A percentile compares a stretch with the other conserved stretches of the same genome.
Evolutionary conservation across 2,329 filamentous ascomycete species (phyloP).

Genomic region (Teratosphaeria nubilosa): DNA sequence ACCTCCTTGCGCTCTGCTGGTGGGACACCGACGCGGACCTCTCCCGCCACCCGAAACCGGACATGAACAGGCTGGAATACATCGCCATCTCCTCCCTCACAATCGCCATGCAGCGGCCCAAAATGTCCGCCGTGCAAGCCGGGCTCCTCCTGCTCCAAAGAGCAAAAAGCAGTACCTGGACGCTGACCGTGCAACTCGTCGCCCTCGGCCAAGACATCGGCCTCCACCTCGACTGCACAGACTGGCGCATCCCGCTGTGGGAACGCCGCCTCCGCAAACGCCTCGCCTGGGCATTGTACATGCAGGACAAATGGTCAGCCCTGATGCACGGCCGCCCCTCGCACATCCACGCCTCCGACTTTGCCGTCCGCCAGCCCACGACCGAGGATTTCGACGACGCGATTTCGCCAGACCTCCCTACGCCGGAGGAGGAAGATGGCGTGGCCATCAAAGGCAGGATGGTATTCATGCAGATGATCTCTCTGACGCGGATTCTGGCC

Average conservation of each 20-base stretch:
- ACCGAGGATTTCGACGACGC: constrained; percentile 63
- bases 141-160: constrained; percentile 65
- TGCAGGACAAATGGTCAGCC: constrained; percentile 90
- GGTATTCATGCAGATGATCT: constrained; percentile 66
- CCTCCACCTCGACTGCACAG: constrained; percentile 74
- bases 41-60: constrained; percentile 53
- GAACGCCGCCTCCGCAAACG: constrained; percentile 76
- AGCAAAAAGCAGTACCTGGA: constrained; percentile 70
- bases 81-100: constrained; percentile 63
- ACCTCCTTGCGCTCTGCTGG: constrained; percentile 80
- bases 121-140: constrained; percentile 70
- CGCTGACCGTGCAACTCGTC: constrained; percentile 75
- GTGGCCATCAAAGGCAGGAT: constrained; percentile 51
- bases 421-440: constrained; percentile 1
- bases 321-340: constrained; percentile 78
- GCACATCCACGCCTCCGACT: constrained; percentile 60
- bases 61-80: constrained; percentile 62
- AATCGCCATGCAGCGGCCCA: constrained; percentile 70
- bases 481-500: constrained; percentile 62
- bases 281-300: constrained; percentile 82
- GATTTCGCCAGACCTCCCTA: constrained; percentile 31
- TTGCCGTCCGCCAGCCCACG: constrained; percentile 62
- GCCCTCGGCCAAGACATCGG: constrained; percentile 81
- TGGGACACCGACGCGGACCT: constrained; percentile 66
- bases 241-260: constrained; percentile 82